Conservation (phyloP, 495 filamentous ascomycete genomes). For the Melanomma pulvis-pyrius region DNA sequence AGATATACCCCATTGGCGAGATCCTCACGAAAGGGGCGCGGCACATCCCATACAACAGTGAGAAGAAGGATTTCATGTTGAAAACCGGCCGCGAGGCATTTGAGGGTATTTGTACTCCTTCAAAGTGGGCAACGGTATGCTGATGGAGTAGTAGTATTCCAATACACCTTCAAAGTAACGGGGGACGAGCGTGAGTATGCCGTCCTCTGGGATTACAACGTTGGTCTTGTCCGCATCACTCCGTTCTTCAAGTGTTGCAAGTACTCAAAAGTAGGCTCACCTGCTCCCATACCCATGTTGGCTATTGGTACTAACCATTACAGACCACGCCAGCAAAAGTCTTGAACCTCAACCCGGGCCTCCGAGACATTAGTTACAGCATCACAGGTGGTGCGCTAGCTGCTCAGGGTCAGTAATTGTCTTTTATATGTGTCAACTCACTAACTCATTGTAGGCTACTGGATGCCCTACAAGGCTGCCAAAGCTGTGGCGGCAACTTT, state of each 20-base stretch:
- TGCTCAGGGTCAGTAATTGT: slow-evolving; percentile 72
- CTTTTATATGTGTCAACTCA: background rate
- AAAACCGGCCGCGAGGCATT: slow-evolving; percentile 86
- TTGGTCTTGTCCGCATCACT: slow-evolving; percentile 92
- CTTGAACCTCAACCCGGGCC: slow-evolving; percentile 74
- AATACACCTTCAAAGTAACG: slow-evolving; percentile 82
- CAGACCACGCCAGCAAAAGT: slow-evolving; percentile 85
- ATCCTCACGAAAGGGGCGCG: slow-evolving; percentile 66
- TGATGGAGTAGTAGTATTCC: slow-evolving; percentile 67
- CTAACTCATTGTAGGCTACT: slow-evolving; percentile 72
- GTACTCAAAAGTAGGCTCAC: slow-evolving; percentile 72
- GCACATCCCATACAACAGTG: slow-evolving; percentile 90
- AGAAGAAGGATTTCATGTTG: slow-evolving; percentile 82
- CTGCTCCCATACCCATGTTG: background rate
- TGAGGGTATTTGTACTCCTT: slow-evolving; percentile 66
- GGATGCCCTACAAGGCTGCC: slow-evolving; percentile 89
- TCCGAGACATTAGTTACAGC: slow-evolving; percentile 84
- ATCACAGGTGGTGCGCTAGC: slow-evolving; percentile 90
- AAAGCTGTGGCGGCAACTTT: slow-evolving; percentile 83
- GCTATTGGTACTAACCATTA: slow-evolving; percentile 7
- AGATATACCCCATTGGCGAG: slow-evolving; percentile 66
- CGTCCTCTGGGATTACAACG: slow-evolving; percentile 96
- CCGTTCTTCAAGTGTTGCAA: slow-evolving; percentile 90
- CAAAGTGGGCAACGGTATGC: slow-evolving; percentile 13
- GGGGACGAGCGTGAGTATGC: slow-evolving; percentile 67